These are phyloP conservation scores for maize (Zea mays) DNA, from an alignment of 176 grass and related monocot species.

Conservation along the genomic window DNA sequence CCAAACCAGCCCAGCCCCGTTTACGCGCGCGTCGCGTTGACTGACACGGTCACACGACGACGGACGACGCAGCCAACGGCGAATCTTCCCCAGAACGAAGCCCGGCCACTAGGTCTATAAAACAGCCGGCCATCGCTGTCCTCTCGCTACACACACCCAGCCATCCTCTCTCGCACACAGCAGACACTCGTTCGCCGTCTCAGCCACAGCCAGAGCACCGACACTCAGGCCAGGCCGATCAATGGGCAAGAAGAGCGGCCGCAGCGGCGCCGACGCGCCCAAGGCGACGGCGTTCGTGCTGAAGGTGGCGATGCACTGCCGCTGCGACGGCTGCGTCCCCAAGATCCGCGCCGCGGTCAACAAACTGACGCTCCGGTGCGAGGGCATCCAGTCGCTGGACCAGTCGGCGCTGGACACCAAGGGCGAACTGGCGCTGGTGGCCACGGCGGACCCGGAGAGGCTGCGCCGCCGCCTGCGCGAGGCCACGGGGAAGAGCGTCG, in stretches of 20 bases:
- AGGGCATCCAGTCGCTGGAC: constrained; percentile 33
- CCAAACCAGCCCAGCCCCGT: too few species aligned
- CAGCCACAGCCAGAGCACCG: too few species aligned
- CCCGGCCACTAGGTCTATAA: too few species aligned
- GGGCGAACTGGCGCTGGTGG: constrained; percentile 26
- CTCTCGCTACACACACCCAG: too few species aligned
- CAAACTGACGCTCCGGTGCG: neutral
- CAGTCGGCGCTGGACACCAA: constrained; percentile 1
- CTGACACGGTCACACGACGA: too few species aligned
- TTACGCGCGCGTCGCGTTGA: too few species aligned
- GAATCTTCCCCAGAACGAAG: too few species aligned
- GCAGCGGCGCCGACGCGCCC: neutral
- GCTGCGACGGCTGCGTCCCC: constrained; percentile 36
- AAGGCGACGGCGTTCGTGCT: constrained; percentile 27
- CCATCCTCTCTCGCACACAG: too few species aligned
- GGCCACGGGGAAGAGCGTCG: constrained; percentile 42
- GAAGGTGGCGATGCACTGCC: constrained; percentile 48
- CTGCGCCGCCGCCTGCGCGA: constrained; percentile 35
- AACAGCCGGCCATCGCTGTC: too few species aligned
- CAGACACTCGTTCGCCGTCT: too few species aligned
- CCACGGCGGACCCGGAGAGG: constrained; percentile 33
- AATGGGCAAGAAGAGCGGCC: constrained; percentile 32
- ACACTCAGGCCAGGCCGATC: too few species aligned
- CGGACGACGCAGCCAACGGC: too few species aligned
- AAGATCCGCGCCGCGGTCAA: constrained; percentile 35